phyloP scores from a whole-genome alignment of 441 rosid species.

The Adansonia gregorii region DNA sequence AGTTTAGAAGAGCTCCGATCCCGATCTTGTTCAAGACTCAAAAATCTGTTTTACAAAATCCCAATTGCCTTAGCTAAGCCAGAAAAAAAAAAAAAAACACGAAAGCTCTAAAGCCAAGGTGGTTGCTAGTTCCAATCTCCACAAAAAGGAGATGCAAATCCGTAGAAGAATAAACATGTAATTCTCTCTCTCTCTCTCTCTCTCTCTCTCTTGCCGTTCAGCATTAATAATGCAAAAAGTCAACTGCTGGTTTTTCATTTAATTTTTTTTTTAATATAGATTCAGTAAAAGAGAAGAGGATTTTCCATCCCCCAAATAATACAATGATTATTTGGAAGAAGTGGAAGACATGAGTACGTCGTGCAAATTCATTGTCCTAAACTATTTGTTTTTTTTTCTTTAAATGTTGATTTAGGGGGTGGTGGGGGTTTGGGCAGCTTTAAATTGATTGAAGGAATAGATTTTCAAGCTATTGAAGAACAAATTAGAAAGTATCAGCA shows the following conservation, averaged over 20 bases:
- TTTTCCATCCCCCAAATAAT: conserved; percentile 71
- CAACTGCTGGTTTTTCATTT: not conserved
- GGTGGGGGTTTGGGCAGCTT: conserved; percentile 47
- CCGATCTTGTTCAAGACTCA: not conserved
- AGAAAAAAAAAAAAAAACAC: not conserved
- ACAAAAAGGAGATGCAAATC: conserved; percentile 66
- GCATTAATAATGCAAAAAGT: not conserved
- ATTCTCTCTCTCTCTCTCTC: conserved; percentile 26
- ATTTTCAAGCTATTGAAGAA: conserved; percentile 73
- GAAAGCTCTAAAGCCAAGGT: conserved; percentile 49
- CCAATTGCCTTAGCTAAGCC: not conserved
- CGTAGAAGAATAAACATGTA: conserved; percentile 79
- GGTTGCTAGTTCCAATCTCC: conserved; percentile 53
- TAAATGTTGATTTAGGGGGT: not conserved
- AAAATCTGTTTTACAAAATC: not conserved
- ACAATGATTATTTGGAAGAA: conserved; percentile 94
- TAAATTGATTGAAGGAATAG: conserved; percentile 69
- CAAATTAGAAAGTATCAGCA: conserved; percentile 69
- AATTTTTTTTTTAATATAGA: conserved; percentile 39
- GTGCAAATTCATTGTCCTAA: conserved; percentile 16
- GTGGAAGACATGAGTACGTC: conserved; percentile 92
- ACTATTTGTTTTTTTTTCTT: not conserved
- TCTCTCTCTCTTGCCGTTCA: not conserved
- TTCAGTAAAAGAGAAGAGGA: conserved; percentile 89
- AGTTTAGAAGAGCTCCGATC: conserved; percentile 11